Evolutionary conservation across 768 basidiomycete genomes (phyloP), one percentile per base, ranked within the genome.

Genomic region (Leccinum longicurvipes): DNA sequence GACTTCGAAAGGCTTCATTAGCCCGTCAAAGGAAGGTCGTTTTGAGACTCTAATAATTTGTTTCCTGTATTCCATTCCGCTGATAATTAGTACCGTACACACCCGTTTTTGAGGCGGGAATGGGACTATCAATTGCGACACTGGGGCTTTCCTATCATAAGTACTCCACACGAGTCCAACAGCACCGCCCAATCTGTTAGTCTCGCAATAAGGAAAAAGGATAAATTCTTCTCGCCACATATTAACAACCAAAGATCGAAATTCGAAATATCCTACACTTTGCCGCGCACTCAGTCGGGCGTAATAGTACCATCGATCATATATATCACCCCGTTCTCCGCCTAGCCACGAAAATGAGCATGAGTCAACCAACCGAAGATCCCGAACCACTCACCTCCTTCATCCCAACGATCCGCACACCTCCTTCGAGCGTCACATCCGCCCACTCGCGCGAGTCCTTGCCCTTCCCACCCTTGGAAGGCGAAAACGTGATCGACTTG

Each of bases 401-500:
- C 78, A 76, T 82, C 1, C 67, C 77, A 21, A 82, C 59, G 41
- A 93, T 86, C 39, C 69, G 79, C 9, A 82, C 69, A 12, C 78
- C 78, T 36, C 77, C 78, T 52, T 86, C 81, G 12, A 93, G 62
- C 0, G 77, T 76, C 7, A 86, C 81, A 39, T 74, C 76, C 60
- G 74, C 72, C 89, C 89, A 91, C 36, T 81, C 79, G 5, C 78
- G 75, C 19, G 67, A 69, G 34, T 73, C 59, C 41, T 75, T 69
- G 32, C 72, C 60, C 39, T 75, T 69, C 27, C 64, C 71, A 2
- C 65, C 65, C 4, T 58, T 31, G 41, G 72, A 68, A 11, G 74
- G 67, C 3, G 72, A 71, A 64, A 92, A 85, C 0, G 79, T 74
- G 32, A 93, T 77, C 3, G 79, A 75, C 65, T 80, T 85, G 3